A percentile compares a stretch with the other conserved stretches of the same genome.
These are phyloP conservation scores for Allium fistulosum DNA, from an alignment of 106 monocot species.

Conservation along the genomic window DNA sequence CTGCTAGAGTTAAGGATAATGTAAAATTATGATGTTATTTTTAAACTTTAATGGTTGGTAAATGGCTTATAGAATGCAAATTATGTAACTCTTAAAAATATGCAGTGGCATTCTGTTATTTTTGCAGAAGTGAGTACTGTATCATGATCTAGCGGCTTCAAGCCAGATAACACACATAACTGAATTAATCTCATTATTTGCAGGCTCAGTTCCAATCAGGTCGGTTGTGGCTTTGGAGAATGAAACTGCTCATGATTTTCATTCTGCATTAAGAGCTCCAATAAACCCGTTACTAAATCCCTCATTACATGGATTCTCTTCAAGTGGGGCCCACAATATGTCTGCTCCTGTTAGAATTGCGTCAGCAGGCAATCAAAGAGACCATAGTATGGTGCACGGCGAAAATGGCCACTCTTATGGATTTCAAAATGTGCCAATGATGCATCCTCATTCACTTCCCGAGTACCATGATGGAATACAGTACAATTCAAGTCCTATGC, in stretches of 20 bases:
- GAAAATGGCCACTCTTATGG: constrained; percentile 52
- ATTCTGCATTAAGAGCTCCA: constrained; percentile 29
- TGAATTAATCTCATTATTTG: constrained; percentile 1
- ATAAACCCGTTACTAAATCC: constrained; percentile 31
- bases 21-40: too few species aligned
- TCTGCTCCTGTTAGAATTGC: constrained; percentile 35
- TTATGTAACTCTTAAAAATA: too few species aligned
- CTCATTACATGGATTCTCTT: constrained; percentile 27
- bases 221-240: constrained; percentile 29
- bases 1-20: too few species aligned
- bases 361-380: constrained; percentile 27
- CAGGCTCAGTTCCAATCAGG: constrained; percentile 30
- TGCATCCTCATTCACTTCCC: constrained; percentile 74
- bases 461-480: constrained; percentile 52
- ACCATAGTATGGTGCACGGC: constrained; percentile 11
- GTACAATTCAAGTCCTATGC: constrained; percentile 34
- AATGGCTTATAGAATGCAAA: too few species aligned
- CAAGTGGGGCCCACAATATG: constrained; percentile 30
- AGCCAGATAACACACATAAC: neutral
- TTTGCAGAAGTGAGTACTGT: too few species aligned
- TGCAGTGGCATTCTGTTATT: too few species aligned
- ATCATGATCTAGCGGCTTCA: too few species aligned
- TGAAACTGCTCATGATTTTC: constrained; percentile 29
- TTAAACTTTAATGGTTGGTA: too few species aligned
- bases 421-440: constrained; percentile 28